phyloP scores from a whole-genome alignment of 2,329 filamentous ascomycete species.

The Orbilia blumenaviensis region DNA sequence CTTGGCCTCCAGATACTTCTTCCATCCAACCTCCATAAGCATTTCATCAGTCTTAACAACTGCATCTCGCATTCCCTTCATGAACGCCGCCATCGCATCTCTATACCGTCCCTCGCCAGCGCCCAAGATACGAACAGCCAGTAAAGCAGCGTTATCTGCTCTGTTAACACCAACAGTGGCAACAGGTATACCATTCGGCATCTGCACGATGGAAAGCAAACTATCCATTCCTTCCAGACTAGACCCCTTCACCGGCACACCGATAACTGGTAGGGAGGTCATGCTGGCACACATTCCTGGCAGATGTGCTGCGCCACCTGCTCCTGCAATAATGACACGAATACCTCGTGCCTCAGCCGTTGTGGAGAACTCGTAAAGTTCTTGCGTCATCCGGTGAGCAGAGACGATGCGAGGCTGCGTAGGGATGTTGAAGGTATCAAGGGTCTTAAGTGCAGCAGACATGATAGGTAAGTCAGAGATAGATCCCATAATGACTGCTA shows the following conservation, averaged over 20 bases:
- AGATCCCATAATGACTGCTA: slow-evolving; percentile 85
- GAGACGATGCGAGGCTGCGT: slow-evolving; percentile 80
- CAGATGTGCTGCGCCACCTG: slow-evolving; percentile 76
- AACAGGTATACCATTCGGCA: slow-evolving; percentile 77
- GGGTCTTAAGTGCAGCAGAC: slow-evolving; percentile 71
- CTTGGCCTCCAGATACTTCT: slow-evolving; percentile 25
- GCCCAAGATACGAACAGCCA: slow-evolving; percentile 73
- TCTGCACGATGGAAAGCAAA: slow-evolving; percentile 77
- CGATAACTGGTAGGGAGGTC: slow-evolving; percentile 77
- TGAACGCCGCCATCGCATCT: slow-evolving; percentile 25
- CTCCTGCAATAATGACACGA: slow-evolving; percentile 78
- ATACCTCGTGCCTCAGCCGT: slow-evolving; percentile 72
- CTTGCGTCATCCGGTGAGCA: slow-evolving; percentile 76
- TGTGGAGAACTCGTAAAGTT: slow-evolving; percentile 74
- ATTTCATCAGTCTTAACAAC: slow-evolving; percentile 31
- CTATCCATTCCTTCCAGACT: slow-evolving; percentile 77
- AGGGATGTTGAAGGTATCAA: slow-evolving; percentile 75
- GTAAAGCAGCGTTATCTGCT: slow-evolving; percentile 77
- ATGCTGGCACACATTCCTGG: slow-evolving; percentile 79
- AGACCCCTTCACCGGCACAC: slow-evolving; percentile 78
- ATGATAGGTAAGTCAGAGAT: slow-evolving; percentile 78
- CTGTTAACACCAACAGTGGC: slow-evolving; percentile 83
- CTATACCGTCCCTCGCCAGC: slow-evolving; percentile 64
- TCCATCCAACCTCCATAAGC: slow-evolving; percentile 38
- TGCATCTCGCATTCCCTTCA: slow-evolving; percentile 28